Percentiles rank a stretch among this genome's conserved stretches.
phyloP scores from a whole-genome alignment of 2,329 filamentous ascomycete species.

The Pyrenophora tritici-repentis region DNA sequence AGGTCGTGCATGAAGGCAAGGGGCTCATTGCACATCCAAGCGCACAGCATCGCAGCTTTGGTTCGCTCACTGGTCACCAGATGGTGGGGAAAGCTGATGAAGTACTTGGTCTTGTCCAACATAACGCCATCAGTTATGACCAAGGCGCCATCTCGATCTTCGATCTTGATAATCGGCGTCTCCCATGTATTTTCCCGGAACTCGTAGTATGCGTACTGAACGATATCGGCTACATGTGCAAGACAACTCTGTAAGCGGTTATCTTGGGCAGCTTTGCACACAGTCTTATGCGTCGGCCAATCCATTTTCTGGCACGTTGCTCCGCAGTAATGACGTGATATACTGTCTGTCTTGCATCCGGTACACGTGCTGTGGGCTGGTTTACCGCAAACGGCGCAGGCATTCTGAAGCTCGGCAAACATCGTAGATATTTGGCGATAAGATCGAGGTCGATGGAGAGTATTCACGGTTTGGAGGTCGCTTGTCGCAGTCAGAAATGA shows the following conservation, averaged over 20 bases:
- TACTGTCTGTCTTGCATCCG: neutral
- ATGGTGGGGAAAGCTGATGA: neutral
- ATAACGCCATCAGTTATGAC: neutral
- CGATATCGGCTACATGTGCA: neutral
- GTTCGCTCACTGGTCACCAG: neutral
- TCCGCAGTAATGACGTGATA: neutral
- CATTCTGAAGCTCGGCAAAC: neutral
- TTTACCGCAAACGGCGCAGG: neutral
- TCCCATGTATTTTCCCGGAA: constrained; percentile 14
- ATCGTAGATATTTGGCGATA: neutral
- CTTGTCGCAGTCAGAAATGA: no score
- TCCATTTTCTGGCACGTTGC: constrained; percentile 5
- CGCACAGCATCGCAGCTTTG: neutral
- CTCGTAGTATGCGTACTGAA: constrained; percentile 4
- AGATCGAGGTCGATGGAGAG: no score
- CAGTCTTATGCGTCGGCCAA: constrained; percentile 3
- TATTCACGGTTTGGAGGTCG: no score
- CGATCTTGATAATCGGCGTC: neutral
- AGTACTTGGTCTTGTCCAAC: neutral
- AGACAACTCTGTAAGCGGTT: neutral
- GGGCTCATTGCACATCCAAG: constrained; percentile 1
- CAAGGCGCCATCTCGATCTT: neutral
- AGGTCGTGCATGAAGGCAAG: neutral
- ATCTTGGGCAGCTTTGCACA: neutral
- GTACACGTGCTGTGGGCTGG: constrained; percentile 2